Evolutionary conservation across 257 asterid genomes (phyloP).

Genomic region (Solanum pimpinellifolium): DNA sequence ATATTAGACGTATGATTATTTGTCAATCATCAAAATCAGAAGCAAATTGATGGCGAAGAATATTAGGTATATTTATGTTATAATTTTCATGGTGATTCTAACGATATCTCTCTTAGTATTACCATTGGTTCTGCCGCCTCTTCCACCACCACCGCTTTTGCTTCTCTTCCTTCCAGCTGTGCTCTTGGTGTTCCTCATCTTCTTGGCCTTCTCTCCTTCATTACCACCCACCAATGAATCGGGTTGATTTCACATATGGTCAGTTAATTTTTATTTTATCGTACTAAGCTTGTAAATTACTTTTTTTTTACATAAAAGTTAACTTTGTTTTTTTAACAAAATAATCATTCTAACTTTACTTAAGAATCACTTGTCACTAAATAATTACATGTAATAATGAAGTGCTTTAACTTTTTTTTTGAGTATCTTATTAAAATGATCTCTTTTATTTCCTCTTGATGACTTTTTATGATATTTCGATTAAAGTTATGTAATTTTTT

Average conservation of each 20-base stretch:
- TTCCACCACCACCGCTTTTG: slow-evolving; percentile 26
- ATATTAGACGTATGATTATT: neutral
- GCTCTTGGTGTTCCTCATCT: neutral
- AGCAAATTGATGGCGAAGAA: neutral
- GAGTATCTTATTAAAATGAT: neutral
- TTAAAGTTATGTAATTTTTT: neutral
- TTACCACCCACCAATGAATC: neutral
- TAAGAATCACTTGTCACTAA: neutral
- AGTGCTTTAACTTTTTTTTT: neutral
- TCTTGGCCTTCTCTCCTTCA: neutral
- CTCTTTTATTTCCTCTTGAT: neutral
- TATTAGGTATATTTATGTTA: neutral
- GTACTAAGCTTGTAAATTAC: neutral
- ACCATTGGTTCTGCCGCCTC: slow-evolving; percentile 23
- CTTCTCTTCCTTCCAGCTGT: neutral
- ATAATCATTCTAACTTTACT: neutral
- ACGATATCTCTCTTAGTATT: neutral
- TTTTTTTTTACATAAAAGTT: neutral
- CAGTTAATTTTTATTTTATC: neutral
- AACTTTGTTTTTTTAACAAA: neutral
- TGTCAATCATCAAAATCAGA: neutral
- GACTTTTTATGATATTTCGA: neutral
- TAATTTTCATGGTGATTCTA: neutral
- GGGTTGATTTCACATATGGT: neutral
- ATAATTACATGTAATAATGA: neutral